Base-by-base conservation (phyloP, 2,329 filamentous ascomycete genomes). In the Coniochaeta sp. region DNA sequence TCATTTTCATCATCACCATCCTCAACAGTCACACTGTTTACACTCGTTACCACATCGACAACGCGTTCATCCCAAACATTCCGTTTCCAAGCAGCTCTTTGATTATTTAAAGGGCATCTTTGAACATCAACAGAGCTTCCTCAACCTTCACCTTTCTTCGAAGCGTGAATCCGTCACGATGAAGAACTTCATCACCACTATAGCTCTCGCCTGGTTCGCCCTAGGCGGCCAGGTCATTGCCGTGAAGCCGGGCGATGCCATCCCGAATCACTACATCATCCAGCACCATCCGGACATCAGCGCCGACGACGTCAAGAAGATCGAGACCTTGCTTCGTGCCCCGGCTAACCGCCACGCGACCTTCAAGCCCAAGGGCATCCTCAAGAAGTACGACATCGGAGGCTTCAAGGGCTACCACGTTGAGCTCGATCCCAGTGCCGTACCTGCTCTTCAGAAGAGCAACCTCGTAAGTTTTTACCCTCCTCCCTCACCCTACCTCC, bases 351-450 rank as follows among this genome's bases (percentile, higher is more conserved):
- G 30, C 3, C 20, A 31, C n/a, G 31, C 40, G 14, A 27, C 27
- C n/a, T 53, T n/a, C n/a, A n/a, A n/a, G n/a, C n/a, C 52, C 38
- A 28, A 32, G 6, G 56, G 56, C 26, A 49, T 58, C 45, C 50
- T 55, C 24, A 51, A 32, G 22, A 50, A 27, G 31, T 52, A 55
- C 47, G 31, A 28, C 35, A 53, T 58, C 33, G 56, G 54, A 22
- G 9, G 22, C 33, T 58, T 58, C 27, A 32, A 46, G 16, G 54
- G 49, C 1, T 55, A 52, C 28, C 54, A 56, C 38, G 54, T 38
- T n/a, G 51, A 57, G 7, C 24, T 55, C 0, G 26, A 49, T 20
- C n/a, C 42, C 5, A 46, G 33, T 7, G 30, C 52, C 12, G 38
- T 54, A 16, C 12, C 50, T 13, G 22, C 28, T 27, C 55, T 57